Base-by-base conservation (phyloP, 352 stramenopile genomes). In the Phytophthora cactorum region DNA sequence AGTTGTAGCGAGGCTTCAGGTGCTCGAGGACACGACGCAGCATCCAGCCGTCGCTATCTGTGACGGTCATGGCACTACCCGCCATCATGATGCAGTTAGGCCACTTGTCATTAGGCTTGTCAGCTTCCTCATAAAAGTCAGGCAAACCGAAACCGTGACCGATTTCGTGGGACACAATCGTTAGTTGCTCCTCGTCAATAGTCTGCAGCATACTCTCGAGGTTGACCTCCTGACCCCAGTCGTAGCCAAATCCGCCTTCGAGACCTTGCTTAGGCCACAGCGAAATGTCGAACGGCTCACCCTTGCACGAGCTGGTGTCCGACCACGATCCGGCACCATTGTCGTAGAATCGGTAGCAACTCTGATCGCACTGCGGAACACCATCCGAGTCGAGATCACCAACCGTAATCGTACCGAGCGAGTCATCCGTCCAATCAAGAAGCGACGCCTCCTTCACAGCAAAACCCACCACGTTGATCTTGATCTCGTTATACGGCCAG, bases 151-250 rank as follows among this genome's bases (percentile, higher is more conserved):
- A 76, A 14, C 55, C 62, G 55, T 68, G 67, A 10, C 69, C 72
- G 8, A 81, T 81, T 31, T 81, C 74, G 49, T 81, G 74, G 3
- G 70, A 46, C 5, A 78, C 66, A n/a, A 77, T 74, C 7, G 59
- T 27, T 6, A 70, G 62, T 25, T 59, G 27, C 0, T 69, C 52
- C 27, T 70, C 49, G 31, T 81, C 69, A 14, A 81, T 31, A 28
- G 32, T 41, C 34, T 57, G 15, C 1, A 81, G n/a, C 62, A 78
- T 69, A 22, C 68, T 63, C 11, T 68, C 63, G 10, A 76, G 70
- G 29, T 78, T 59, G 22, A 81, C 70, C 15, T 71, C 34, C 49
- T 59, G 58, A 1, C 52, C 59, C 52, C 45, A 63, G 36, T 67
- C 59, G 10, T 36, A 72, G 14, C 74, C 74, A 27, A 43, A 43